These are phyloP conservation scores for Spinellus fusiger DNA, from an alignment of 192 early-diverging fungal genomes.

Conservation along the genomic window DNA sequence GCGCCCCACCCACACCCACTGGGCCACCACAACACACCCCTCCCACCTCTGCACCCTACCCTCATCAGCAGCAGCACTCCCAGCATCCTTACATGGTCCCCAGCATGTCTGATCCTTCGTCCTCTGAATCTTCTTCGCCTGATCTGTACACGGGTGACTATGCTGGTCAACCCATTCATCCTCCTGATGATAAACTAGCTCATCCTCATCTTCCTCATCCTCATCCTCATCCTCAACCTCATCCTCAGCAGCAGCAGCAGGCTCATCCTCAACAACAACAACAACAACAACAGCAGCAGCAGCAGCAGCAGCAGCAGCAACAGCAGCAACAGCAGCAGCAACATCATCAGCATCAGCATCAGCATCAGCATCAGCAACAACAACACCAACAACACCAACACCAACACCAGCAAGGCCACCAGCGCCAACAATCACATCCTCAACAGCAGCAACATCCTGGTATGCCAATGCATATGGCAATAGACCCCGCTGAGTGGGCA, in stretches of 20 bases:
- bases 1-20: constrained; percentile 20
- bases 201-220: constrained; percentile 7
- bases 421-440: not conserved
- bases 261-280: not conserved
- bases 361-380: too few species aligned
- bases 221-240: not conserved
- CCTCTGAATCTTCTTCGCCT: constrained; percentile 33
- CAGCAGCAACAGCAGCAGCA: not conserved
- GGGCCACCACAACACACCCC: not conserved
- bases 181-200: constrained; percentile 7
- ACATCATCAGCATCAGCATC: constrained; percentile 9
- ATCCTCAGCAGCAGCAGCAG: constrained; percentile 1
- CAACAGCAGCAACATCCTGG: constrained; percentile 6
- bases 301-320: not conserved
- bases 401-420: not conserved
- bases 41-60: not conserved
- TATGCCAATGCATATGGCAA: constrained; percentile 9
- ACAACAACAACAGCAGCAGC: not conserved
- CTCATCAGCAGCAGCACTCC: constrained; percentile 19
- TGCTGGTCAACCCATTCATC: constrained; percentile 1
- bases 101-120: constrained; percentile 30
- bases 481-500: constrained; percentile 8
- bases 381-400: not conserved
- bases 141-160: constrained; percentile 29
- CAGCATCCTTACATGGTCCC: constrained; percentile 32